These are phyloP conservation scores for Nigrospora osmanthi DNA, from an alignment of 2,329 filamentous ascomycete genomes.

Conservation along the genomic window DNA sequence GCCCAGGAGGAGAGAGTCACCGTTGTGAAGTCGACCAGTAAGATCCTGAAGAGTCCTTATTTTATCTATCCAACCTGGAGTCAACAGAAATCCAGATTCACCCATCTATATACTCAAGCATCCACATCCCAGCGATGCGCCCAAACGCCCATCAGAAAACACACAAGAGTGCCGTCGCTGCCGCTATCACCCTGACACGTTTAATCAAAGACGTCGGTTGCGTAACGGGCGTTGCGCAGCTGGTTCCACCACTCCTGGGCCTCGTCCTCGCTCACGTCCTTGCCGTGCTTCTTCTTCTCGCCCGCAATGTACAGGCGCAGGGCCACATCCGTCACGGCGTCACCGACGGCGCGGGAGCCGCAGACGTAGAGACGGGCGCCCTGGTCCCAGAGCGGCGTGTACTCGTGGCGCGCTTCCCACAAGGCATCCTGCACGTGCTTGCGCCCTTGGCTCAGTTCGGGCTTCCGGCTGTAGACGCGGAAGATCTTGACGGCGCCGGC, in stretches of 20 bases:
- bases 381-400: conserved; percentile 9
- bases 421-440: conserved; percentile 14
- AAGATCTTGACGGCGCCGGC: conserved; percentile 43
- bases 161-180: background rate
- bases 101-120: too few species aligned
- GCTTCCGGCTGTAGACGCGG: conserved; percentile 37
- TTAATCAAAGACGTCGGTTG: conserved; percentile 54
- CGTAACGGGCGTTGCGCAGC: conserved; percentile 46
- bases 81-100: too few species aligned
- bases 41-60: too few species aligned
- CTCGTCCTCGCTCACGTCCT: conserved; percentile 26
- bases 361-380: conserved; percentile 45
- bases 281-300: conserved; percentile 15
- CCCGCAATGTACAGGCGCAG: conserved; percentile 23
- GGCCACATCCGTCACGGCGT: conserved; percentile 34
- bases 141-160: too few species aligned
- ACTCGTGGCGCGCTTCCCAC: conserved; percentile 10
- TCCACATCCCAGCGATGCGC: too few species aligned
- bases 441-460: conserved; percentile 31
- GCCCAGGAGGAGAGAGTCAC: too few species aligned
- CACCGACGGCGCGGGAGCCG: conserved; percentile 38
- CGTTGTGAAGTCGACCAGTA: too few species aligned
- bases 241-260: conserved; percentile 39
- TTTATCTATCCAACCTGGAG: too few species aligned
- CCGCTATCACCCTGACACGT: background rate